A percentile compares a stretch with the other conserved stretches of the same genome.
Evolutionary conservation across 805 yeast species (phyloP).

Genomic region (Soucietia sequanensis): DNA sequence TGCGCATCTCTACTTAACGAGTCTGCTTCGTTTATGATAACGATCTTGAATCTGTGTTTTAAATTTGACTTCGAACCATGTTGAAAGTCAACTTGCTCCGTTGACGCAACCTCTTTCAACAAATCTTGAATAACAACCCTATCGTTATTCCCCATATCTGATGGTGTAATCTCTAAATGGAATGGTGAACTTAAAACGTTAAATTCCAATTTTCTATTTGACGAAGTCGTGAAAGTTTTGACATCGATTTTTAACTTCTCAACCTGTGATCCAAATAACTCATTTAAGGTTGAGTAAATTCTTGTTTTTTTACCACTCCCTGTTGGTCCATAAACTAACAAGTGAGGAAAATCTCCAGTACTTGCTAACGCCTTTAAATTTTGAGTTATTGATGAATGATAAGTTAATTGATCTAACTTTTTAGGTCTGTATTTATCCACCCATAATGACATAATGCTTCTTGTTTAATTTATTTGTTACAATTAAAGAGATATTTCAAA

Average conservation of each 20-base stretch:
- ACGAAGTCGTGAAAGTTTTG: slow-evolving; percentile 72
- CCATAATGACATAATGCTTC: slow-evolving; percentile 79
- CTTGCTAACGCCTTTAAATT: slow-evolving; percentile 59
- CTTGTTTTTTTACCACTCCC: slow-evolving; percentile 98
- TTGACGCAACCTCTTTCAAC: slow-evolving; percentile 90
- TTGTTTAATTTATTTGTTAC: neutral
- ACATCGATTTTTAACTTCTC: slow-evolving; percentile 84
- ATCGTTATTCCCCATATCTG: slow-evolving; percentile 95
- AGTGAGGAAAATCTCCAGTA: slow-evolving; percentile 89
- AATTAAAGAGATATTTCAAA: too few relatives aligned
- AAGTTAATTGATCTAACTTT: slow-evolving; percentile 59
- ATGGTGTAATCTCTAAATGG: slow-evolving; percentile 93
- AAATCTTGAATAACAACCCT: slow-evolving; percentile 92
- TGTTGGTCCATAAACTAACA: slow-evolving; percentile 89
- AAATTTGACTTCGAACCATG: slow-evolving; percentile 39
- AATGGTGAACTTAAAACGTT: slow-evolving; percentile 89
- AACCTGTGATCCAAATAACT: slow-evolving; percentile 79
- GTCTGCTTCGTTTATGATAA: slow-evolving; percentile 89
- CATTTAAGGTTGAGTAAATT: slow-evolving; percentile 72
- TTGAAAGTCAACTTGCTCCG: slow-evolving; percentile 87
- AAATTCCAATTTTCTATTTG: slow-evolving; percentile 80
- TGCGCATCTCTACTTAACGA: slow-evolving; percentile 89
- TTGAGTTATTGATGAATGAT: slow-evolving; percentile 62
- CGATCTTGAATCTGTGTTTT: slow-evolving; percentile 67
- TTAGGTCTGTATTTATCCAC: slow-evolving; percentile 91